Percentiles rank a stretch among this genome's conserved stretches.
Evolutionary conservation across 805 yeast genomes (phyloP).

Genomic region (Tetrapisispora fleetii): DNA sequence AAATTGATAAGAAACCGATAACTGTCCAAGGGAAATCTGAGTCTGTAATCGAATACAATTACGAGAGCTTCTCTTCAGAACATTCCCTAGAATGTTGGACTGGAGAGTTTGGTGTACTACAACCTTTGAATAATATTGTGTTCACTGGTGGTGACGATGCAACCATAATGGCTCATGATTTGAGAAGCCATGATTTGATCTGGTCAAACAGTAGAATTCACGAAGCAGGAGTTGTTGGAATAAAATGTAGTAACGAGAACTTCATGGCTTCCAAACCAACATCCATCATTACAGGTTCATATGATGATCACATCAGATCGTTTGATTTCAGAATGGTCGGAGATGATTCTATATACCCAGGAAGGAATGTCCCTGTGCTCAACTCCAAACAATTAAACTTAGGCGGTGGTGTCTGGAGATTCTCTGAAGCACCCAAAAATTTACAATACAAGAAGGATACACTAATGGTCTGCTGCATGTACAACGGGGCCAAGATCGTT

Average conservation of each 20-base stretch:
- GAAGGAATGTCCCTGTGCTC: conserved; percentile 42
- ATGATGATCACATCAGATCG: conserved; percentile 68
- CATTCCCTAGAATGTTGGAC: conserved; percentile 89
- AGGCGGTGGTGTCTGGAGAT: conserved; percentile 95
- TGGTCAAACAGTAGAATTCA: conserved; percentile 47
- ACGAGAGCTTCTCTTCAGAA: conserved; percentile 23
- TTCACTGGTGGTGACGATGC: conserved; percentile 92
- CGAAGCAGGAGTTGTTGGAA: conserved; percentile 85
- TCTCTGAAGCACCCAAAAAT: conserved; percentile 49
- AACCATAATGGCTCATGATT: conserved; percentile 62
- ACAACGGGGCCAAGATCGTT: conserved; percentile 79
- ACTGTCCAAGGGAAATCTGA: conserved; percentile 12
- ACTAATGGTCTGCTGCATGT: conserved; percentile 84
- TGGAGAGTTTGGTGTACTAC: conserved; percentile 54
- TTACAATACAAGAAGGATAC: conserved; percentile 11
- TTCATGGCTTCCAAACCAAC: conserved; percentile 21
- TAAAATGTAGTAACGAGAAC: conserved; percentile 36
- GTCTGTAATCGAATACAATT: background rate
- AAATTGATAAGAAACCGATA: conserved; percentile 3
- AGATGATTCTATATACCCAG: conserved; percentile 34
- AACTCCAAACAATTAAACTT: conserved; percentile 38
- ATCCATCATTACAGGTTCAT: conserved; percentile 64
- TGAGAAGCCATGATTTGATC: conserved; percentile 31
- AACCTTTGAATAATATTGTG: conserved; percentile 45
- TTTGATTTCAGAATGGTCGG: conserved; percentile 56